These are phyloP conservation scores for Calonectria honghensis DNA, from an alignment of 2,329 filamentous ascomycete genomes.

Conservation along the genomic window DNA sequence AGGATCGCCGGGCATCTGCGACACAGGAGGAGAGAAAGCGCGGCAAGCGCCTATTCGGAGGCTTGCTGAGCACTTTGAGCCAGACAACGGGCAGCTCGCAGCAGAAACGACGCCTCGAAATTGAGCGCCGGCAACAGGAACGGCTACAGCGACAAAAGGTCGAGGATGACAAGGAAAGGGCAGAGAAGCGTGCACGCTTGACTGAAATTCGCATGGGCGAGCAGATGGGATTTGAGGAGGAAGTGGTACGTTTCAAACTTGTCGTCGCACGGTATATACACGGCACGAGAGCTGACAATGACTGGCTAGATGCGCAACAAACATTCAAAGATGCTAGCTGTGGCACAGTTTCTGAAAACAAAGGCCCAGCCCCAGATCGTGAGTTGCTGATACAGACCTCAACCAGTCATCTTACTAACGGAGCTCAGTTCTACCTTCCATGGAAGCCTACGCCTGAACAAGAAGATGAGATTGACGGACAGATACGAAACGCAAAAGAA, in stretches of 20 bases:
- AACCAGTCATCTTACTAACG: not conserved
- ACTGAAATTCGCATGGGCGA: conserved; percentile 77
- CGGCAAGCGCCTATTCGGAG: conserved; percentile 90
- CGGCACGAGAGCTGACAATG: conserved; percentile 43
- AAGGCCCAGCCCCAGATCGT: conserved; percentile 83
- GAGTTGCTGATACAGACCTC: conserved; percentile 60
- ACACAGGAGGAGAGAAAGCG: conserved; percentile 86
- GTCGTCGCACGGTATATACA: not conserved
- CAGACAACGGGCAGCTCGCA: conserved; percentile 78
- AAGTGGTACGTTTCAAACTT: conserved; percentile 77
- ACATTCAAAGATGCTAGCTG: conserved; percentile 82
- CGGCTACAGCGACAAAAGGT: conserved; percentile 83
- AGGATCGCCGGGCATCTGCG: conserved; percentile 53
- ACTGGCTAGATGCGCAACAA: conserved; percentile 82
- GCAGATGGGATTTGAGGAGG: conserved; percentile 84
- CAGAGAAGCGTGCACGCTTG: conserved; percentile 79
- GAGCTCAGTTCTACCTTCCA: conserved; percentile 86
- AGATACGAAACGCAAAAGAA: conserved; percentile 79
- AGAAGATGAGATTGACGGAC: conserved; percentile 81
- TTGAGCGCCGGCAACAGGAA: conserved; percentile 87
- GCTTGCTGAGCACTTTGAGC: conserved; percentile 84
- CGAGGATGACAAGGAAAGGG: conserved; percentile 81
- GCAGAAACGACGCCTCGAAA: conserved; percentile 84
- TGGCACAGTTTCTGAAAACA: conserved; percentile 84
- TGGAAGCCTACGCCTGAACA: conserved; percentile 84